Percentiles rank a stretch among this genome's conserved stretches.
phyloP scores from a whole-genome alignment of 768 basidiomycete genomes.

The Rhizopogon vulgaris region DNA sequence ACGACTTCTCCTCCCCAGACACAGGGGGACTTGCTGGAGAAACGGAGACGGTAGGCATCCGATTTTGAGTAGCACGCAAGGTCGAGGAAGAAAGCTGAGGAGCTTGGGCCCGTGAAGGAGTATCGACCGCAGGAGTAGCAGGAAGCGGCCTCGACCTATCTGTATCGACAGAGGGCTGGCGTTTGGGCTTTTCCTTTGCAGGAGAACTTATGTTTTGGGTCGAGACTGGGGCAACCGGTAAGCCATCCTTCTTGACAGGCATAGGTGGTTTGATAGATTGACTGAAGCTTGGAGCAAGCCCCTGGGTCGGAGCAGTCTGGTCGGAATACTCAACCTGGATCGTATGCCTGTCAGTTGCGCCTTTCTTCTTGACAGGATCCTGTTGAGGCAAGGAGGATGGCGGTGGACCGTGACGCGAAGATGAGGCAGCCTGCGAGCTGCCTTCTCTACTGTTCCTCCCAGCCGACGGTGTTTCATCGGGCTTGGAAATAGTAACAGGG shows the following conservation, averaged over 20 bases:
- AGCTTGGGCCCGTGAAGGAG: conserved; percentile 17
- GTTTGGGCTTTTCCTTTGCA: conserved; percentile 13
- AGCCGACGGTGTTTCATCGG: conserved; percentile 17
- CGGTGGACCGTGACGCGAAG: conserved; percentile 17
- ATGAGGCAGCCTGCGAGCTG: conserved; percentile 7
- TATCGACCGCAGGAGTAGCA: conserved; percentile 13
- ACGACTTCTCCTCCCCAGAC: conserved; percentile 23
- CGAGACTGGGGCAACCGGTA: conserved; percentile 7
- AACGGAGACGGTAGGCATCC: conserved; percentile 28
- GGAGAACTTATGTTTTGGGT: conserved; percentile 11
- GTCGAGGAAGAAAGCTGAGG: conserved; percentile 19
- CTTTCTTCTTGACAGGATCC: conserved; percentile 43
- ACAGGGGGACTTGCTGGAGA: conserved; percentile 39
- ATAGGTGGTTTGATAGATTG: conserved; percentile 14
- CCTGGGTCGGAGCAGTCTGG: conserved; percentile 35
- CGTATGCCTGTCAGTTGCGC: conserved; percentile 62
- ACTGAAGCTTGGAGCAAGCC: conserved; percentile 10
- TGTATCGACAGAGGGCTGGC: conserved; percentile 7
- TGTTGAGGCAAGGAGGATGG: conserved; percentile 26
- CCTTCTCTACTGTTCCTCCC: conserved; percentile 15
- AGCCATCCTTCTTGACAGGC: conserved; percentile 10
- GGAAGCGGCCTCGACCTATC: conserved; percentile 26
- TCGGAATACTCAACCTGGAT: conserved; percentile 92
- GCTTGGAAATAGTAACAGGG: conserved; percentile 23
- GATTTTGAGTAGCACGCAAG: conserved; percentile 21